phyloP scores from a whole-genome alignment of 495 filamentous ascomycete genomes.

The Aspergillus saccharolyticus region DNA sequence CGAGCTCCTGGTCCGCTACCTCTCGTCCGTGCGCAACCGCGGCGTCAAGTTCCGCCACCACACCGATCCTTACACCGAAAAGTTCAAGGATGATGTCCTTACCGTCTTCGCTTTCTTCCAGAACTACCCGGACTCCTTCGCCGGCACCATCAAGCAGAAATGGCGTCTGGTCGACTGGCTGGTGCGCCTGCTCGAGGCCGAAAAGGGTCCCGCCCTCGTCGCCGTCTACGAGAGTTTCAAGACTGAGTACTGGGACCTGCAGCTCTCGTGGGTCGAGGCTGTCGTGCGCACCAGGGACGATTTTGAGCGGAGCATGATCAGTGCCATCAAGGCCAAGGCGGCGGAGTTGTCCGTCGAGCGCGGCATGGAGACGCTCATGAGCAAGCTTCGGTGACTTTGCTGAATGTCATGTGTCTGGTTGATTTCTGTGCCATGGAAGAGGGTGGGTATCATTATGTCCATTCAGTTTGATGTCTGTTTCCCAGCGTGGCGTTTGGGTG shows the following conservation, averaged over 20 bases:
- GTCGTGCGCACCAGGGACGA: constrained; percentile 85
- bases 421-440: no score
- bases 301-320: constrained; percentile 86
- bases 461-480: constrained; percentile 1
- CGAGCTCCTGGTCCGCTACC: constrained; percentile 79
- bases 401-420: no score
- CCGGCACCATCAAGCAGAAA: constrained; percentile 70
- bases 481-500: constrained; percentile 23
- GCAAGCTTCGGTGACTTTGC: constrained; percentile 64
- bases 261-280: constrained; percentile 93
- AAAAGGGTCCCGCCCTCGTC: constrained; percentile 65
- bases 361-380: constrained; percentile 84
- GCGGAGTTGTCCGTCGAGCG: constrained; percentile 75
- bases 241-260: constrained; percentile 85
- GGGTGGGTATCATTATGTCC: not conserved
- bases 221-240: constrained; percentile 81
- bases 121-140: constrained; percentile 60
- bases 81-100: constrained; percentile 83
- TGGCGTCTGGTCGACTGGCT: constrained; percentile 87
- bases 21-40: constrained; percentile 82
- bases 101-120: constrained; percentile 73
- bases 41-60: constrained; percentile 79
- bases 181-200: constrained; percentile 63
- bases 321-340: constrained; percentile 76
- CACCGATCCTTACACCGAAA: constrained; percentile 74